Base-by-base conservation (phyloP, 345 rosid species). In the Eucalyptus victrix region DNA sequence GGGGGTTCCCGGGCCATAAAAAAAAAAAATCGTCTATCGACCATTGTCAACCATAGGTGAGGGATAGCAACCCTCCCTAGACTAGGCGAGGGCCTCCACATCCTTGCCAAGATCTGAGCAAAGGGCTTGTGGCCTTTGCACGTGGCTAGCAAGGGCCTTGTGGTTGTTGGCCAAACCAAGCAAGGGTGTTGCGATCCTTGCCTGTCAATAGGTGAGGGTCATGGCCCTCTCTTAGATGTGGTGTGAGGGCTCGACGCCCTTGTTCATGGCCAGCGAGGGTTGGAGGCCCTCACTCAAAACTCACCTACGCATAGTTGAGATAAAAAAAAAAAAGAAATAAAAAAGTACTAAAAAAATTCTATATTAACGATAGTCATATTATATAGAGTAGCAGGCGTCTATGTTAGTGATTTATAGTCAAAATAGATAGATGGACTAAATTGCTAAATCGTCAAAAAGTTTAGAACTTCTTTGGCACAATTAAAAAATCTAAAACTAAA, bases 41-140 rank as follows among this genome's bases (percentile, higher is more conserved):
- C 58, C 58, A 53, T 21, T 21, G 1, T 53, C 11, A 4, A 53
- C 58, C 26, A 53, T 8, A 53, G 58, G 58, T 53, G 58, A 53
- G 58, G 58, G 11, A 1, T 2, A 53, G 0, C 5, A 2, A 53
- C 11, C 58, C 58, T 53, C 58, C 58, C 16, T 60, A 58, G 37
- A 7, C 18, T 4, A 30, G 10, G 5, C 10, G 0, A 62, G 18
- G 9, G 5, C 72, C 72, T 30, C 13, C 1, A 0, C 1, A 0
- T n/a, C 69, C 69, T 1, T 5, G 1, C 34, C 17, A 60, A 60
- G 17, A 62, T 28, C 18, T 0, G 4, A 30, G 37, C 34, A 30
- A 62, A 14, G 34, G 72, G 37, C 58, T 53, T 53, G 58, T 53
- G 58, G 15, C 67, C 67, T 32, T 26, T 28, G 32, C n/a, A 28